phyloP scores from a whole-genome alignment of 225 moss, liverwort and hornwort species.

The Physcomitrellopsis africana region DNA sequence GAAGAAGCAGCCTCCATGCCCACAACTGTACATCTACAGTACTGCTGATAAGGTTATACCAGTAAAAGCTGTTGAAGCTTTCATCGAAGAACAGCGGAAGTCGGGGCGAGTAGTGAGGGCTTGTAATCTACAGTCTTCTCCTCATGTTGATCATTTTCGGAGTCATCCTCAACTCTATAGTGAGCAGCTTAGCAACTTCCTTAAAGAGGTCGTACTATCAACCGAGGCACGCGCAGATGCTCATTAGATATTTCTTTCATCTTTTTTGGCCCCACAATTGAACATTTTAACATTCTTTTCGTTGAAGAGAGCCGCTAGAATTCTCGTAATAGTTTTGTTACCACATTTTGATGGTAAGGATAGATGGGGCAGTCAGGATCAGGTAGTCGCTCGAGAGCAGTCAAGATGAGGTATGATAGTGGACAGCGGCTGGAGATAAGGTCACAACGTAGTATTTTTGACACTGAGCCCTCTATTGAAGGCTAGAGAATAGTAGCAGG shows the following conservation, averaged over 20 bases:
- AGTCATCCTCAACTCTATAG: slow-evolving; percentile 90
- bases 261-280: no score
- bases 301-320: background rate
- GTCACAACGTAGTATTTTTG: slow-evolving; percentile 35
- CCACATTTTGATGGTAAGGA: background rate
- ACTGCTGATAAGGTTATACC: slow-evolving; percentile 95
- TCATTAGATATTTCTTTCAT: slow-evolving; percentile 21
- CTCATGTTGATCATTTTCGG: slow-evolving; percentile 97
- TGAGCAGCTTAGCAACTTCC: slow-evolving; percentile 77
- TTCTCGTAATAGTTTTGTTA: background rate
- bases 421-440: slow-evolving; percentile 27
- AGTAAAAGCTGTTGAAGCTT: slow-evolving; percentile 74
- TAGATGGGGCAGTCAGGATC: slow-evolving; percentile 18
- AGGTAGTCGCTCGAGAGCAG: background rate
- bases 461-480: slow-evolving; percentile 29
- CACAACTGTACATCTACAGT: slow-evolving; percentile 95
- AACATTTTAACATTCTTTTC: no score
- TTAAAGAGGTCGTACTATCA: slow-evolving; percentile 72
- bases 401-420: background rate
- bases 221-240: slow-evolving; percentile 25
- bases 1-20: slow-evolving; percentile 88
- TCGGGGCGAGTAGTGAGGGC: slow-evolving; percentile 80
- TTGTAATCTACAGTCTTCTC: slow-evolving; percentile 88
- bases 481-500: slow-evolving; percentile 28
- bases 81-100: slow-evolving; percentile 87